Base-by-base conservation (phyloP, 768 basidiomycete species). In the Naganishia randhawae region DNA sequence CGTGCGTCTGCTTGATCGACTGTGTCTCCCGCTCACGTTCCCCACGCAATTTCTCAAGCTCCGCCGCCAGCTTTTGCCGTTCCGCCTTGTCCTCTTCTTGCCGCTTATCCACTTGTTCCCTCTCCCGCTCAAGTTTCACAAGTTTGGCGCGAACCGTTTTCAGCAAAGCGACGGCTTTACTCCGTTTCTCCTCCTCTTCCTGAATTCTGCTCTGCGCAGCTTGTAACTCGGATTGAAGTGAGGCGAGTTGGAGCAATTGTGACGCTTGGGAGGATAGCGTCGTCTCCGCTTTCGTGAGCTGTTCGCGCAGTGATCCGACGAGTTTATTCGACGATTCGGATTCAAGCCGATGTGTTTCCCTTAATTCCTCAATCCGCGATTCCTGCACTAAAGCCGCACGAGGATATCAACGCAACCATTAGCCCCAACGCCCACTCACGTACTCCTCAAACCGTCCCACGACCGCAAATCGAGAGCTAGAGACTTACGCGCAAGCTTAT, bases 151-250 rank as follows among this genome's bases (percentile, higher is more conserved):
- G 83, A n/a, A 98, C 91, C 1, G 92, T 92, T 81, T 97, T 97
- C 67, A 99, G 82, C 31, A 97, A 81, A 61, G 87, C 89, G 71
- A 98, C 89, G 0, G 94, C 94, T 75, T 98, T 99, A 22, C 87
- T 86, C 14, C 95, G 87, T 80, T 99, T 98, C 81, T 99, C 96
- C 78, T 98, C 96, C 76, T 98, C 96, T 69, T 97, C 94, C 78
- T 91, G 96, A 6, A 87, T 88, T 11, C 82, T 65, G 22, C 81
- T 82, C 71, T 86, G 87, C 3, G 84, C 80, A 51, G 84, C 85
- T 53, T 86, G 84, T 0, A 88, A 78, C 66, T 96, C 90, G 19
- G 83, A 78, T 53, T 83, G 83, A n/a, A 92, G 81, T 19, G 83
- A 84, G 2, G 84, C 83, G 0, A 88, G 80, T 45, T 89, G 87